Percentiles rank a stretch among this genome's conserved stretches.
phyloP scores from a whole-genome alignment of 2,329 filamentous ascomycete genomes.

The Neopestalotiopsis clavispora region DNA sequence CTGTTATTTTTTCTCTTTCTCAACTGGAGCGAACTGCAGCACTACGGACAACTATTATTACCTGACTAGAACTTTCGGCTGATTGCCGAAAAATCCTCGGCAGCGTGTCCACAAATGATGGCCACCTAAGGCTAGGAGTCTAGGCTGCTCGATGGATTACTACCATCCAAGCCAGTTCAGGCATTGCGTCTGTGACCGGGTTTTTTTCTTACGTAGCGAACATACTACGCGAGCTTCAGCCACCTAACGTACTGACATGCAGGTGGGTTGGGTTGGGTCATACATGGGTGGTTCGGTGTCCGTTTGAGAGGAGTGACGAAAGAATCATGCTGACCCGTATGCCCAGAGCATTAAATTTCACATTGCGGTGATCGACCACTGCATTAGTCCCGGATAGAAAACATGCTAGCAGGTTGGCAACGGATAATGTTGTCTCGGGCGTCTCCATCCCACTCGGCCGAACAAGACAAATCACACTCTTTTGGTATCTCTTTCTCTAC shows the following conservation, averaged over 20 bases:
- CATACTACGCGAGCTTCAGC: neutral
- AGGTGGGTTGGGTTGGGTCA: neutral
- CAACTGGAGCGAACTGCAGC: neutral
- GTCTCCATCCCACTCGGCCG: neutral
- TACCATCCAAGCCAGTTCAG: neutral
- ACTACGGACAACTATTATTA: neutral
- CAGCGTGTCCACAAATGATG: neutral
- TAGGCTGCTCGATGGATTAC: neutral
- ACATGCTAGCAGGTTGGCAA: neutral
- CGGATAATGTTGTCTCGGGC: neutral
- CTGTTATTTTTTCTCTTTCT: neutral
- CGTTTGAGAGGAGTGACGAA: neutral
- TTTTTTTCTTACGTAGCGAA: neutral
- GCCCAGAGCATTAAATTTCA: neutral
- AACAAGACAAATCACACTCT: neutral
- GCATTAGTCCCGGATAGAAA: conserved; percentile 1
- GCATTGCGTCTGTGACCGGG: neutral
- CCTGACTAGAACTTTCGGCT: conserved; percentile 8
- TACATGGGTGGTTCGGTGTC: neutral
- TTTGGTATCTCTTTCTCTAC: neutral
- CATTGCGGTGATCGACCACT: neutral
- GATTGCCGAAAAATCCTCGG: neutral
- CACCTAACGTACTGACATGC: neutral
- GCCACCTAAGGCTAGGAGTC: neutral
- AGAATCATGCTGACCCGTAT: neutral